These are phyloP conservation scores for Sarocladium strictum DNA, from an alignment of 2,329 filamentous ascomycete genomes.

Conservation along the genomic window DNA sequence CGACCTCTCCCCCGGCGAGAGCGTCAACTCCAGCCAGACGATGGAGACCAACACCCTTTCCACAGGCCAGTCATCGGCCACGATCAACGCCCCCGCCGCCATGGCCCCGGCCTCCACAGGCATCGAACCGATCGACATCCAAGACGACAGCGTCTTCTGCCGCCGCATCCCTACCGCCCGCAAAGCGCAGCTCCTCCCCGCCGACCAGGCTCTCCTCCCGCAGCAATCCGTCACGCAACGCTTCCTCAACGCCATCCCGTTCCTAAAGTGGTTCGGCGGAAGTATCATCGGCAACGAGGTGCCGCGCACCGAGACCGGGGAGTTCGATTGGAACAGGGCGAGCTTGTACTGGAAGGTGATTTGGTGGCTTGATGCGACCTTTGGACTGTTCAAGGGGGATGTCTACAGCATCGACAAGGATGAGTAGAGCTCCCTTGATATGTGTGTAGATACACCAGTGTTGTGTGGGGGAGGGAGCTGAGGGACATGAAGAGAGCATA, in stretches of 20 bases:
- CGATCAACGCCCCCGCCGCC: conserved; percentile 14
- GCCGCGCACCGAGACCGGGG: conserved; percentile 64
- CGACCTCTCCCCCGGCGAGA: conserved; percentile 36
- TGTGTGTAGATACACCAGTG: not conserved
- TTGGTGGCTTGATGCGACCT: conserved; percentile 55
- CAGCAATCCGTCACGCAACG: conserved; percentile 60
- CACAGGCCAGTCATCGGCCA: conserved; percentile 35
- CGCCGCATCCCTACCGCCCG: conserved; percentile 62
- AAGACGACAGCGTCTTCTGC: conserved; percentile 42
- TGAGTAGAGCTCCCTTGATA: conserved; percentile 30
- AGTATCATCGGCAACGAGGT: conserved; percentile 71
- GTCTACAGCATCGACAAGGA: conserved; percentile 53
- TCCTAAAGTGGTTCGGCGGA: conserved; percentile 66
- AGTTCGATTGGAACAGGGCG: conserved; percentile 68
- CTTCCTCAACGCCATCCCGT: conserved; percentile 58
- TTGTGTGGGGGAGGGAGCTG: not conserved
- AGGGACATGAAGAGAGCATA: not conserved
- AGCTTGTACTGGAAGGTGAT: conserved; percentile 64
- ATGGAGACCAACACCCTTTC: conserved; percentile 51
- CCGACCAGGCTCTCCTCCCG: conserved; percentile 65
- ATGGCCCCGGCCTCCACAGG: conserved; percentile 11
- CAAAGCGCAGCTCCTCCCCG: conserved; percentile 57
- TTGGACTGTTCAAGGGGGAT: conserved; percentile 53
- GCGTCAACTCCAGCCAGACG: conserved; percentile 48
- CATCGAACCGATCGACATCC: conserved; percentile 23